Conservation (phyloP, 2,329 filamentous ascomycete species). For the Cladosporium halotolerans region DNA sequence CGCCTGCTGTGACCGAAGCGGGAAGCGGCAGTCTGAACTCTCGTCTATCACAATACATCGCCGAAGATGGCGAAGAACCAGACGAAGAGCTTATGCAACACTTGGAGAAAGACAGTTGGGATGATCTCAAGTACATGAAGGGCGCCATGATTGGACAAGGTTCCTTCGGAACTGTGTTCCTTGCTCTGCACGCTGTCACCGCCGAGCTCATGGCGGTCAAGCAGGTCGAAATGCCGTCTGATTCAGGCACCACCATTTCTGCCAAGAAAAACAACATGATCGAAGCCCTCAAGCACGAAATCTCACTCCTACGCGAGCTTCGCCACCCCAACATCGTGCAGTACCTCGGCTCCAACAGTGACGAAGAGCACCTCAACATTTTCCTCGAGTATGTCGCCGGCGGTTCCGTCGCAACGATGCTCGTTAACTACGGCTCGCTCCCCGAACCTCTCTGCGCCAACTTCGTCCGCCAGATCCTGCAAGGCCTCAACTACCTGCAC, state of each 20-base stretch:
- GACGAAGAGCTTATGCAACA: conserved; percentile 88
- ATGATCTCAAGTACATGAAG: conserved; percentile 99
- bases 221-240: conserved; percentile 87
- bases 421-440: conserved; percentile 94
- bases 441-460: conserved; percentile 90
- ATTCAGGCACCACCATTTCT: conserved; percentile 70
- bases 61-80: conserved; percentile 83
- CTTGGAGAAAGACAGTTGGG: conserved; percentile 86
- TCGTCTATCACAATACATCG: conserved; percentile 73
- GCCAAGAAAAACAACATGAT: conserved; percentile 97
- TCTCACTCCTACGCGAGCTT: conserved; percentile 84
- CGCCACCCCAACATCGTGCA: conserved; percentile 97
- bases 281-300: conserved; percentile 92
- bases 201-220: conserved; percentile 97
- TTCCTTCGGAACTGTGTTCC: conserved; percentile 91
- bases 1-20: conserved; percentile 48
- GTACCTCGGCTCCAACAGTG: conserved; percentile 90
- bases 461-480: conserved; percentile 92
- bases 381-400: conserved; percentile 98
- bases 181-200: conserved; percentile 90
- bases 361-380: conserved; percentile 91
- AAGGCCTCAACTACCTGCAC: conserved; percentile 88
- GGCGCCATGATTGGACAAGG: conserved; percentile 94
- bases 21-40: conserved; percentile 64
- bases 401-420: conserved; percentile 95